A percentile compares a stretch with the other conserved stretches of the same genome.
Conservation (phyloP, 176 grass and related monocot species). For the Oryza coarctata region DNA sequence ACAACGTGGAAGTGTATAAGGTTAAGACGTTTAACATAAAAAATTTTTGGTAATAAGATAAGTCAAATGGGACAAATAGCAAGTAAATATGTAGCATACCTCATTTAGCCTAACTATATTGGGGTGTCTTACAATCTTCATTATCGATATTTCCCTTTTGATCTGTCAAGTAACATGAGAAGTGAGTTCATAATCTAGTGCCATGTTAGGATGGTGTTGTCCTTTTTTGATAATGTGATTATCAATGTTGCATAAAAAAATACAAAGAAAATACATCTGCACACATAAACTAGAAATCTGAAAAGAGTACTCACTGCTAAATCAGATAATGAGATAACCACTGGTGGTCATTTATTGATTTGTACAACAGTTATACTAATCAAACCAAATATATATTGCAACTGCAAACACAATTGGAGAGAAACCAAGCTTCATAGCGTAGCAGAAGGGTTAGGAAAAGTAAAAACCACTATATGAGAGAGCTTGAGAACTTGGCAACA, state of each 20-base stretch:
- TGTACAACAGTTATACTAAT: neutral
- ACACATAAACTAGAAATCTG: neutral
- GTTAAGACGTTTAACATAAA: neutral
- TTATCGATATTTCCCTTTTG: conserved; percentile 98
- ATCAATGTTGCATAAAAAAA: neutral
- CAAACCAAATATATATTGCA: neutral
- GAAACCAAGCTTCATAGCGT: neutral
- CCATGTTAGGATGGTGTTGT: neutral
- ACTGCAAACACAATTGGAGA: neutral
- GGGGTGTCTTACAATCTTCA: conserved; percentile 96
- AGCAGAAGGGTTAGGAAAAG: neutral
- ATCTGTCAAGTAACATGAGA: conserved; percentile 48
- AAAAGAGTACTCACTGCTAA: neutral
- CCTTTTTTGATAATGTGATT: neutral
- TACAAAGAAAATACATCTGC: neutral
- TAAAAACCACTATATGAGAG: neutral
- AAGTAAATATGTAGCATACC: conserved; percentile 36
- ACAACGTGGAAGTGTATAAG: neutral
- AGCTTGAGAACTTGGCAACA: neutral
- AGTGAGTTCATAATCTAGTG: neutral
- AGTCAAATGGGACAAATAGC: neutral
- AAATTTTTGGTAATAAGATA: neutral
- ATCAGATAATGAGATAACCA: neutral
- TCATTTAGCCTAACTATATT: conserved; percentile 84
- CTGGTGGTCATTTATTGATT: neutral